phyloP scores from a whole-genome alignment of 75 land plant species.

The Cunninghamia lanceolata region DNA sequence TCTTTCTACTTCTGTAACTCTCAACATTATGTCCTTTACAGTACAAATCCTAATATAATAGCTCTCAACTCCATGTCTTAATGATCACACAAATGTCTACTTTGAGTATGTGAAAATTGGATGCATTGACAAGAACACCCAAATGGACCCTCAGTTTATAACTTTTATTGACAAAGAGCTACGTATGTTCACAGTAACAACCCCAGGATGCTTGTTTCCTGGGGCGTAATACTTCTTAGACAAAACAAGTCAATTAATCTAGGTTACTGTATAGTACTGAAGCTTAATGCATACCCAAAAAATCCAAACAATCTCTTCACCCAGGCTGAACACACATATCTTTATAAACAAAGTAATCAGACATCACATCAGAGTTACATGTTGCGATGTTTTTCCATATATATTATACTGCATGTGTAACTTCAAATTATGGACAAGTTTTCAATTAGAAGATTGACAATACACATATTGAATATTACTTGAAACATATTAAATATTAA shows the following conservation, averaged over 20 bases:
- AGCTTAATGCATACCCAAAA: not conserved
- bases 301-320: not conserved
- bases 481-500: not conserved
- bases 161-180: not conserved
- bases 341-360: too few relatives aligned
- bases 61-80: not conserved
- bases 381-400: not conserved
- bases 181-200: not conserved
- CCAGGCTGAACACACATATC: not conserved
- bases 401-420: not conserved
- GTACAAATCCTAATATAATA: not conserved
- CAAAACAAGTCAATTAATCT: too few relatives aligned
- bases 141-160: not conserved
- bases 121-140: not conserved
- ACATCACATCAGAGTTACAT: not conserved
- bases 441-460: not conserved
- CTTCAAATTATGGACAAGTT: not conserved
- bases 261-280: too few relatives aligned
- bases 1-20: not conserved
- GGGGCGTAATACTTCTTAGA: not conserved
- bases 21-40: not conserved
- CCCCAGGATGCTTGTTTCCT: not conserved
- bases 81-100: not conserved
- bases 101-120: not conserved
- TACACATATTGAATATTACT: not conserved